Base-by-base conservation (phyloP, 129 eudicot genomes). In the Dittrichia graveolens region DNA sequence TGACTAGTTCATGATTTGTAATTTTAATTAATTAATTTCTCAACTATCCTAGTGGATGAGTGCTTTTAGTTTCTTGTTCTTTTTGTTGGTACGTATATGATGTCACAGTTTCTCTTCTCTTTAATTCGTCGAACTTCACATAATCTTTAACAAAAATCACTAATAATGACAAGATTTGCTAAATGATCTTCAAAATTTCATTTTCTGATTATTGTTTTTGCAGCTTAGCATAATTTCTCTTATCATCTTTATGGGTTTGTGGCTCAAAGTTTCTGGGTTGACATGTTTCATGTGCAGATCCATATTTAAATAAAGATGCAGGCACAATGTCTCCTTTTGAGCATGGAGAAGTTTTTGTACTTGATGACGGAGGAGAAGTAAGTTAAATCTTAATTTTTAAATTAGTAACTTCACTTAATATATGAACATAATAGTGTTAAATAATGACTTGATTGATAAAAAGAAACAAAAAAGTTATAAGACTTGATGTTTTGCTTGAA, bases 291-390 rank as follows among this genome's bases (percentile, higher is more conserved):
- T 39, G n/a, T 80, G 76, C 87, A 94, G 98, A 94, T 84, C 98
- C 98, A 50, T 94, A 94, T 74, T 77, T 94, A 76, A 94, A 94
- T 68, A 90, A 89, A 31, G 98, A 94, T 84, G 98, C 98, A 5
- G 98, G 98, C 75, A 94, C 98, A 24, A 94, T 94, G 98, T 94
- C 98, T 52, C 98, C 98, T 44, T 90, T 94, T 13, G 98, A 94
- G 80, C 98, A 94, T 73, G 98, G 98, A 52, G 98, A 94, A 83
- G 98, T 94, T 14, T 94, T 77, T 71, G 98, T 94, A 48, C 79
- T 94, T 74, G 98, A 94, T 77, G 98, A 94, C 72, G 98, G 98
- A 5, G 98, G 98, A 70, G 98, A 94, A 91, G 98, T 94, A 83
- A 77, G 69, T 41, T 5, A 44, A 61, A 75, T 77, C 12, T 60